Evolutionary conservation across 257 asterid species (phyloP).

Genomic region (Lithospermum erythrorhizon): DNA sequence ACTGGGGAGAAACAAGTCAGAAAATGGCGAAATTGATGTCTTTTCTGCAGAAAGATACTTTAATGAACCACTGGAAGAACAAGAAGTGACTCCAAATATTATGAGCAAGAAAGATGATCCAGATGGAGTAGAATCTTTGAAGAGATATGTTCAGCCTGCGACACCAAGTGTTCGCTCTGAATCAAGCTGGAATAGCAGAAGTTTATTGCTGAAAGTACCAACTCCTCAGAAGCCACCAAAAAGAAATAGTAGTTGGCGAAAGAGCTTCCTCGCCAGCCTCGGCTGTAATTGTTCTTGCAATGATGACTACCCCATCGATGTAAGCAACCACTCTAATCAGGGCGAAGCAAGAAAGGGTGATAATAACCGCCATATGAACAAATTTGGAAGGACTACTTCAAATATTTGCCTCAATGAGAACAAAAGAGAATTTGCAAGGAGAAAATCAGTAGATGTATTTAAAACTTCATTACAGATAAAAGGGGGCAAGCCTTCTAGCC

Average conservation of each 20-base stretch:
- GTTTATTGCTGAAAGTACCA: slow-evolving; percentile 29
- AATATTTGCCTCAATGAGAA: slow-evolving; percentile 5
- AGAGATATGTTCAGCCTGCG: slow-evolving; percentile 12
- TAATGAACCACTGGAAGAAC: slow-evolving; percentile 31
- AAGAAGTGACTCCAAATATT: slow-evolving; percentile 11
- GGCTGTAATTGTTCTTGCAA: slow-evolving; percentile 52
- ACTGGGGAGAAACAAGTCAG: slow-evolving; percentile 22
- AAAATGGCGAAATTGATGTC: slow-evolving; percentile 61
- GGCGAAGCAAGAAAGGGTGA: slow-evolving; percentile 14
- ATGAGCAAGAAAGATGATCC: slow-evolving; percentile 24
- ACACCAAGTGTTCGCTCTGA: slow-evolving; percentile 49
- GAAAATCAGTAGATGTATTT: slow-evolving; percentile 27
- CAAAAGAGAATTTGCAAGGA: slow-evolving; percentile 12
- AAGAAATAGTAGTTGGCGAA: slow-evolving; percentile 18
- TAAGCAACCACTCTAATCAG: slow-evolving; percentile 14
- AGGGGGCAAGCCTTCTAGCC: slow-evolving; percentile 15
- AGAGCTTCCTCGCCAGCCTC: slow-evolving; percentile 44
- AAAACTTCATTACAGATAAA: slow-evolving; percentile 21
- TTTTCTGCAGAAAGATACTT: slow-evolving; percentile 72
- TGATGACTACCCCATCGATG: slow-evolving; percentile 40
- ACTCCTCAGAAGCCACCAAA: slow-evolving; percentile 26
- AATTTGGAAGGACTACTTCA: not conserved
- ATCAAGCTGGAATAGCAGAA: slow-evolving; percentile 50
- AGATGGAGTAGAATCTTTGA: slow-evolving; percentile 12
- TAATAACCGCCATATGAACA: slow-evolving; percentile 4